Conservation (phyloP, 1,284 basidiomycete species). For the Phlebopus sp. region DNA sequence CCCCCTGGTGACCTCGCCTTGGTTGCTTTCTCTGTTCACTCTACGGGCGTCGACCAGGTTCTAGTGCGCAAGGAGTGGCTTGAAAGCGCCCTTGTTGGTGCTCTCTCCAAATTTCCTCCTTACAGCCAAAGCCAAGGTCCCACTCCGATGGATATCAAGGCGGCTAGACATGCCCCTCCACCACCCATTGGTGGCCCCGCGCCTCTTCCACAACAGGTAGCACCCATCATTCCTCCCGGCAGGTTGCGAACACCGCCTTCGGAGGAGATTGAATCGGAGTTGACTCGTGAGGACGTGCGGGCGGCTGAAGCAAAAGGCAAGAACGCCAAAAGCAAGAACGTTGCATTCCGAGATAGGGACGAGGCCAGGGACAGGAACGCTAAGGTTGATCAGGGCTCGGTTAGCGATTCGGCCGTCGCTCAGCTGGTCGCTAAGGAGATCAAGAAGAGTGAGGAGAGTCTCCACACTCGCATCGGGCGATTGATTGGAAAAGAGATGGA, state of each 20-base stretch:
- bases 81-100: slow-evolving; percentile 55
- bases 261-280: slow-evolving; percentile 68
- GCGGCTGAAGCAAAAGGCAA: slow-evolving; percentile 51
- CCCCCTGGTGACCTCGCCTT: slow-evolving; percentile 71
- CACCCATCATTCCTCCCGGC: slow-evolving; percentile 30
- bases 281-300: slow-evolving; percentile 56
- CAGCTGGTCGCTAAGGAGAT: slow-evolving; percentile 68
- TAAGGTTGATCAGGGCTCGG: slow-evolving; percentile 42
- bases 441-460: slow-evolving; percentile 73
- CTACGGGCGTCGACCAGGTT: slow-evolving; percentile 79
- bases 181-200: slow-evolving; percentile 12
- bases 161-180: slow-evolving; percentile 35
- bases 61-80: slow-evolving; percentile 81
- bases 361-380: slow-evolving; percentile 36
- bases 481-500: slow-evolving; percentile 82
- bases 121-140: slow-evolving; percentile 37
- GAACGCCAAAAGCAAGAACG: slow-evolving; percentile 50
- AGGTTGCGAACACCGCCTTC: slow-evolving; percentile 65
- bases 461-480: slow-evolving; percentile 69
- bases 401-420: slow-evolving; percentile 52
- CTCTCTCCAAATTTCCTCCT: slow-evolving; percentile 62
- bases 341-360: slow-evolving; percentile 62
- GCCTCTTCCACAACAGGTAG: slow-evolving; percentile 13
- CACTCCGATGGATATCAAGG: slow-evolving; percentile 36
- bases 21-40: slow-evolving; percentile 80